Percentiles rank a stretch among this genome's conserved stretches.
Evolutionary conservation across 2,329 filamentous ascomycete genomes (phyloP).

Genomic region (Thelonectria olida): DNA sequence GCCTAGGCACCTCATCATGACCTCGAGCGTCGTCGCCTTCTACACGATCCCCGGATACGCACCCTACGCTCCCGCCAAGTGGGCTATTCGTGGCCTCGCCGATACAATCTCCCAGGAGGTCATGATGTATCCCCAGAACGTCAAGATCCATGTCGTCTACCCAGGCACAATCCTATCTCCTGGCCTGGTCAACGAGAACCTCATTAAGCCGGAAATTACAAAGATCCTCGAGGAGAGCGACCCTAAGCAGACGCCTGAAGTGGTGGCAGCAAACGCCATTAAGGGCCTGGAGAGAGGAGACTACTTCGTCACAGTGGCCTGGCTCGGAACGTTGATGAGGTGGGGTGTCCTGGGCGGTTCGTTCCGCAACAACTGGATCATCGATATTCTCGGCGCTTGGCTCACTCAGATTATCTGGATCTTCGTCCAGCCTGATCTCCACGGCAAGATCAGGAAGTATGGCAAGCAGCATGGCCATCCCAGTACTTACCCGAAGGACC

Average conservation of each 20-base stretch:
- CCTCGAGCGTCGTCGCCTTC: constrained; percentile 79
- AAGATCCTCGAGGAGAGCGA: constrained; percentile 84
- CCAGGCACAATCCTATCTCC: constrained; percentile 85
- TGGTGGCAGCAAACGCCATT: constrained; percentile 77
- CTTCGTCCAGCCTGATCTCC: constrained; percentile 65
- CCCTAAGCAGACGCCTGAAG: constrained; percentile 78
- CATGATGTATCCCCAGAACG: constrained; percentile 83
- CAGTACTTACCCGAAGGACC: constrained; percentile 53
- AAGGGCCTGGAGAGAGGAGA: constrained; percentile 81
- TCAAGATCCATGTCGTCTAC: constrained; percentile 83
- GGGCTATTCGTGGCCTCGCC: constrained; percentile 82
- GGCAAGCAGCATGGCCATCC: constrained; percentile 68
- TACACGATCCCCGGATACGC: constrained; percentile 83
- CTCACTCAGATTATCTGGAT: constrained; percentile 65
- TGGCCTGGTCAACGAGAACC: constrained; percentile 79
- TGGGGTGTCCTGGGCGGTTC: constrained; percentile 65
- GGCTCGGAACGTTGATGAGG: constrained; percentile 77
- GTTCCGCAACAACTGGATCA: constrained; percentile 65
- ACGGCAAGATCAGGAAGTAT: constrained; percentile 66
- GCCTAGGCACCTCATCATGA: constrained; percentile 86
- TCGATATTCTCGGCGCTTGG: constrained; percentile 67
- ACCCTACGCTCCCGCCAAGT: constrained; percentile 86
- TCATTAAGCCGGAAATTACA: constrained; percentile 82
- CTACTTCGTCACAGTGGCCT: constrained; percentile 80
- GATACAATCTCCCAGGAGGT: constrained; percentile 88